These are phyloP conservation scores for Globisporangium spiculum DNA, from an alignment of 352 stramenopile genomes.

Conservation along the genomic window DNA sequence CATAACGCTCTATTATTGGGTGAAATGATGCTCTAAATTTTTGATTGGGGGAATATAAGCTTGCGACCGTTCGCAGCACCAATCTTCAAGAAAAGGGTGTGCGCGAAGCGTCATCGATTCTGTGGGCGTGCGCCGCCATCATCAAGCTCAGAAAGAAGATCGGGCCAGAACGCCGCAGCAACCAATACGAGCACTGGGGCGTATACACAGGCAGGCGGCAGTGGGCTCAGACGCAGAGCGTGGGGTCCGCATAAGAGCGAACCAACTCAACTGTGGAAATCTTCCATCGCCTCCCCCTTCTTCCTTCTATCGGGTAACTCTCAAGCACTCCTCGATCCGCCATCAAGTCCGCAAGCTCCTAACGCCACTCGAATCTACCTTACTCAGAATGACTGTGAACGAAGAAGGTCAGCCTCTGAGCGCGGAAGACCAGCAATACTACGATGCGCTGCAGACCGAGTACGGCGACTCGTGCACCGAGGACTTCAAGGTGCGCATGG, in stretches of 20 bases:
- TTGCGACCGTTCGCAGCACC: neutral
- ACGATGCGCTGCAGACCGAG: slow-evolving; percentile 48
- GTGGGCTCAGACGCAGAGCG: neutral
- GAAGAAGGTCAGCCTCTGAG: slow-evolving; percentile 51
- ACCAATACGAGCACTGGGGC: slow-evolving; percentile 1
- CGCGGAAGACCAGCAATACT: slow-evolving; percentile 54
- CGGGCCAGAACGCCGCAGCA: slow-evolving; percentile 2
- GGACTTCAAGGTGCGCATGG: slow-evolving; percentile 58
- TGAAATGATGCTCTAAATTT: neutral
- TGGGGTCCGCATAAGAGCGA: neutral
- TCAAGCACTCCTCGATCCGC: slow-evolving; percentile 3
- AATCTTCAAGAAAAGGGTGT: neutral
- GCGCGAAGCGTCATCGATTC: slow-evolving; percentile 5
- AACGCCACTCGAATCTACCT: neutral
- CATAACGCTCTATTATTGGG: neutral
- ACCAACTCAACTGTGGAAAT: neutral
- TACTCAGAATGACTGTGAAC: slow-evolving; percentile 26
- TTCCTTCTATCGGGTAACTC: neutral
- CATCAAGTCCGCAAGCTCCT: neutral
- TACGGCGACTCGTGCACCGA: slow-evolving; percentile 57
- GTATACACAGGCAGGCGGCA: neutral
- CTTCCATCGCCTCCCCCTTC: neutral
- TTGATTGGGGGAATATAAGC: neutral
- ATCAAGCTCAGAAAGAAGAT: neutral
- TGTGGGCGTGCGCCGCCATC: neutral